Base-by-base conservation (phyloP, 805 yeast genomes). In the Ogataea pini region DNA sequence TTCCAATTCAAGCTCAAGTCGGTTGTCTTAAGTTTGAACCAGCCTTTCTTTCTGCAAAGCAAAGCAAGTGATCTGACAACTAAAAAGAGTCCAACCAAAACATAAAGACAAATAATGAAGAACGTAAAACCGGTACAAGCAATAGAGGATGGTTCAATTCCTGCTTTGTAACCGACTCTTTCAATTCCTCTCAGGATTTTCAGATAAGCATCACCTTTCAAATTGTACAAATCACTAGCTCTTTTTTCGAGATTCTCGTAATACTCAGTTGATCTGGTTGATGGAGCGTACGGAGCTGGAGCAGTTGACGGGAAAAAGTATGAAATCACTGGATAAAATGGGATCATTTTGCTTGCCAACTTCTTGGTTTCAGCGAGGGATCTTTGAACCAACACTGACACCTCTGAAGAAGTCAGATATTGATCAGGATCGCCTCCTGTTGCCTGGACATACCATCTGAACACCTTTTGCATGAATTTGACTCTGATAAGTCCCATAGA, bases 91-190 rank as follows among this genome's bases (percentile, higher is more conserved):
- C 78, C 84, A 19, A 85, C 79, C 36, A 90, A 71, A 13, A 88
- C 78, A 57, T 86, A 85, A 14, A 91, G 90, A 67, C 86, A 81
- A 41, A 91, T 61, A 18, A 86, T 77, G 65, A 90, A 91, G 58
- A 88, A 89, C 2, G 96, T 87, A 69, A 88, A 87, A 1, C 96
- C 94, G 2, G 97, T 90, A 42, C 81, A 79, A 14, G 86, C 96
- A 31, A 89, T 80, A 7, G 94, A 78, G 1, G 96, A 88, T 42
- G 81, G 82, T 69, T 91, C 98, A 51, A 91, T 88, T 41, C 75
- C 73, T 34, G 92, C 83, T 54, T 79, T 72, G 68, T 77, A 89
- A 4, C 92, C 96, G 42, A 89, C 75, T 69, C 97, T 80, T 62
- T 85, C 80, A 56, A 91, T 89, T 54, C 98, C 98, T 70, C 98